Conservation (phyloP, 805 yeast genomes). For the Wickerhamiella sergipiensis region DNA sequence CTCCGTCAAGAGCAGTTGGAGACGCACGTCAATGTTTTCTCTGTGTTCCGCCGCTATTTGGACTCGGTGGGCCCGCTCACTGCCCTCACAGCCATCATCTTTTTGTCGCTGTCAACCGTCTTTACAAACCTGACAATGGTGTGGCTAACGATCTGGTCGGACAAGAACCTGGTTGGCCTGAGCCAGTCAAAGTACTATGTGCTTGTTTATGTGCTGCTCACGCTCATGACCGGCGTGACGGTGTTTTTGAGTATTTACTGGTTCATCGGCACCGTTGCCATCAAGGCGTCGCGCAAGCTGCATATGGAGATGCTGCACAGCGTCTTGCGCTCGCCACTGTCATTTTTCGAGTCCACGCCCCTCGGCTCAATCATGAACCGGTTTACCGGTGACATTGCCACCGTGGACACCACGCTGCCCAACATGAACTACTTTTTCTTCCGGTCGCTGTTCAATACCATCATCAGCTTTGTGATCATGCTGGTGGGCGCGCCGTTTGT, state of each 20-base stretch:
- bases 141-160: conserved; percentile 16
- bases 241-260: conserved; percentile 25
- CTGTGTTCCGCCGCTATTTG: conserved; percentile 9
- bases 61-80: conserved; percentile 4
- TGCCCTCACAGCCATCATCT: background rate
- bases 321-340: conserved; percentile 80
- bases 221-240: conserved; percentile 25
- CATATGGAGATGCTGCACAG: conserved; percentile 54
- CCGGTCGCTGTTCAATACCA: conserved; percentile 21
- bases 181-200: conserved; percentile 10
- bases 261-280: conserved; percentile 46
- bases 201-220: conserved; percentile 42
- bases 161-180: conserved; percentile 10
- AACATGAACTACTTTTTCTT: conserved; percentile 24
- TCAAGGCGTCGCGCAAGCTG: conserved; percentile 21
- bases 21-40: background rate
- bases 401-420: conserved; percentile 57
- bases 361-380: conserved; percentile 81
- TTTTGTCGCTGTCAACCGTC: conserved; percentile 3
- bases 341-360: conserved; percentile 88
- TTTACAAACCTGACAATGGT: conserved; percentile 7
- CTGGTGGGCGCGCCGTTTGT: conserved; percentile 78
- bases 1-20: background rate
- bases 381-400: conserved; percentile 77
- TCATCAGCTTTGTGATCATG: conserved; percentile 59